phyloP scores from a whole-genome alignment of 495 filamentous ascomycete species.

The Lineolata rhizophorae region DNA sequence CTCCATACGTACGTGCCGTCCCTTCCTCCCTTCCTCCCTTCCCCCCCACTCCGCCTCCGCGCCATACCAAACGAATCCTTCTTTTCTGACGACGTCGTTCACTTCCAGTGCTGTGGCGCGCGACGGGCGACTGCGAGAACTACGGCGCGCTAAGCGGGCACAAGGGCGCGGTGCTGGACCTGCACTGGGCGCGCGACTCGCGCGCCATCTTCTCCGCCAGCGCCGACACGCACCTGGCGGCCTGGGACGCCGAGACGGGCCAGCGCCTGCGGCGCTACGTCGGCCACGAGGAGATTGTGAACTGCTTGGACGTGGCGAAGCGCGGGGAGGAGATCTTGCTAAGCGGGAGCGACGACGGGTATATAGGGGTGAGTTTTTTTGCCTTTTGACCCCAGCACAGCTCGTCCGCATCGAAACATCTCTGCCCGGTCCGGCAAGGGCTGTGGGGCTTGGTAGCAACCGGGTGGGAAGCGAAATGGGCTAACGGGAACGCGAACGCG shows the following conservation, averaged over 20 bases:
- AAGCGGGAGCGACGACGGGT: slow-evolving; percentile 80
- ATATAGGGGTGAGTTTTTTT: slow-evolving; percentile 36
- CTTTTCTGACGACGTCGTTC: too few species aligned
- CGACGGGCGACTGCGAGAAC: slow-evolving; percentile 80
- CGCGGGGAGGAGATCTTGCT: slow-evolving; percentile 77
- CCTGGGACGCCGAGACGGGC: slow-evolving; percentile 84
- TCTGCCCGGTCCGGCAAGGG: background rate
- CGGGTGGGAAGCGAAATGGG: background rate
- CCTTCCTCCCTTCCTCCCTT: too few species aligned
- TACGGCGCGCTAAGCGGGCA: slow-evolving; percentile 75
- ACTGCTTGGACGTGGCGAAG: slow-evolving; percentile 66
- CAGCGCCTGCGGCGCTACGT: slow-evolving; percentile 72
- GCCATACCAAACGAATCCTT: too few species aligned
- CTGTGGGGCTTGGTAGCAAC: slow-evolving; percentile 7
- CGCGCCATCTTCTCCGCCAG: slow-evolving; percentile 81
- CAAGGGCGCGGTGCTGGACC: slow-evolving; percentile 70
- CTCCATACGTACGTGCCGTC: slow-evolving; percentile 44
- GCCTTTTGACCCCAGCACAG: background rate
- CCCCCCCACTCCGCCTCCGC: too few species aligned
- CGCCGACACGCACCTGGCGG: slow-evolving; percentile 75
- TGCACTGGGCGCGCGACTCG: slow-evolving; percentile 93
- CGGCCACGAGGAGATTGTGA: slow-evolving; percentile 87
- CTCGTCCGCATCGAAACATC: background rate
- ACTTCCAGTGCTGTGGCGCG: slow-evolving; percentile 66
- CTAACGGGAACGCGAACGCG: background rate